A percentile compares a stretch with the other conserved stretches of the same genome.
These are phyloP conservation scores for Paraleonurus japonicus DNA, from an alignment of 257 asterid species.

Conservation along the genomic window DNA sequence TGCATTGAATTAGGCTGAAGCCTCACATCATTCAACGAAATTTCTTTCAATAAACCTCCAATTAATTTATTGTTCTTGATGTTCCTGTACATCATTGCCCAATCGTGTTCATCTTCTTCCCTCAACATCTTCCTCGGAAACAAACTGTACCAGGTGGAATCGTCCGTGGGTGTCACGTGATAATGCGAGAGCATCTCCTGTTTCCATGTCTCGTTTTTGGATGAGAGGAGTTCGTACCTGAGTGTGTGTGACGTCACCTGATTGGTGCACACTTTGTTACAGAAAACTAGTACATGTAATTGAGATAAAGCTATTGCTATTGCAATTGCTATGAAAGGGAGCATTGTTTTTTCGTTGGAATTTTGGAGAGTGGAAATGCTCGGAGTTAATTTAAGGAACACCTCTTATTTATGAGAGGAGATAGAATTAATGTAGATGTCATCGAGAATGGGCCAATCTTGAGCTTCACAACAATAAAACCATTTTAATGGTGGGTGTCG, in stretches of 20 bases:
- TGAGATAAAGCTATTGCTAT: constrained; percentile 16
- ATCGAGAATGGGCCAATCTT: constrained; percentile 17
- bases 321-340: constrained; percentile 12
- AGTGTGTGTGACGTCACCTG: constrained; percentile 56
- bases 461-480: not conserved
- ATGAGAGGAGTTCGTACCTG: constrained; percentile 50
- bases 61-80: constrained; percentile 46
- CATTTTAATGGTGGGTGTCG: not conserved
- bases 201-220: constrained; percentile 65
- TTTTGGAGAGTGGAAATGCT: not conserved
- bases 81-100: constrained; percentile 58
- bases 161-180: constrained; percentile 80
- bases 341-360: not conserved
- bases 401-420: constrained; percentile 9
- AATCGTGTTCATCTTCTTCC: constrained; percentile 52
- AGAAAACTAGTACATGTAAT: constrained; percentile 27
- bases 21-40: constrained; percentile 68
- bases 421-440: constrained; percentile 24
- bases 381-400: not conserved
- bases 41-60: constrained; percentile 45
- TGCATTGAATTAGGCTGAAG: constrained; percentile 61
- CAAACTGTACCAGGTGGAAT: constrained; percentile 64
- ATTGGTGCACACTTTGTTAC: constrained; percentile 78
- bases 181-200: constrained; percentile 59
- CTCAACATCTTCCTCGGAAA: constrained; percentile 65